Base-by-base conservation (phyloP, 108 stramenopile species). In the Pseudonitzschia delicatissima region DNA sequence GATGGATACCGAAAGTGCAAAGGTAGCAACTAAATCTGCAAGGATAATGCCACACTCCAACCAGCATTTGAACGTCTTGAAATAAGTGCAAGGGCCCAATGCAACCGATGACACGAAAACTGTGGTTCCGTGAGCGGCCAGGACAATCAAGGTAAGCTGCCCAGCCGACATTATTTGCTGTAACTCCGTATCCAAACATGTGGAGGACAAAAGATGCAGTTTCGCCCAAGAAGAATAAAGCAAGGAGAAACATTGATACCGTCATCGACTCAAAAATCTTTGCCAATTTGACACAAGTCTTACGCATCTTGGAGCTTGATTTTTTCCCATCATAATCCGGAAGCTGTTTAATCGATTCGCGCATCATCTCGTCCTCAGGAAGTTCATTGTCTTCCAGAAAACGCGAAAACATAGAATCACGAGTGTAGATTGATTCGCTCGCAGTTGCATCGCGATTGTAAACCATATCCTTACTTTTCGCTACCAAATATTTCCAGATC, bases 191-290 rank as follows among this genome's bases (percentile, higher is more conserved):
- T 58, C 45, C 33, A 25, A 64, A 59, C 18, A 73, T 31, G 44
- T 57, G 66, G 1, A 73, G 12, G 1, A 39, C 39, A 58, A 73
- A 45, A 13, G 40, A 31, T 9, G 60, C 21, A 0, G 62, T 66
- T 28, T 67, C 72, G 37, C 47, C 40, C 31, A 49, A 5, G 18
- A 73, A 12, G 9, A 66, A 66, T 6, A 60, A 53, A 5, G 29
- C n/a, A 32, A 73, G 67, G 5, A 73, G 12, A n/a, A 1, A 58
- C 31, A 73, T 60, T 34, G 66, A 67, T 18, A 73, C 66, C 12
- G 72, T 67, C 72, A 73, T 60, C 1, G 66, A 51, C 15, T 73
- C 72, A 3, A 67, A n/a, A 31, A 67, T 28, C 13, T 39, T 67
- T 34, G 55, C 52, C 34, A 13, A 23, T 1, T 67, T 42, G 3